These are phyloP conservation scores for Sordaria brevicollis DNA, from an alignment of 495 filamentous ascomycete species.

Conservation along the genomic window DNA sequence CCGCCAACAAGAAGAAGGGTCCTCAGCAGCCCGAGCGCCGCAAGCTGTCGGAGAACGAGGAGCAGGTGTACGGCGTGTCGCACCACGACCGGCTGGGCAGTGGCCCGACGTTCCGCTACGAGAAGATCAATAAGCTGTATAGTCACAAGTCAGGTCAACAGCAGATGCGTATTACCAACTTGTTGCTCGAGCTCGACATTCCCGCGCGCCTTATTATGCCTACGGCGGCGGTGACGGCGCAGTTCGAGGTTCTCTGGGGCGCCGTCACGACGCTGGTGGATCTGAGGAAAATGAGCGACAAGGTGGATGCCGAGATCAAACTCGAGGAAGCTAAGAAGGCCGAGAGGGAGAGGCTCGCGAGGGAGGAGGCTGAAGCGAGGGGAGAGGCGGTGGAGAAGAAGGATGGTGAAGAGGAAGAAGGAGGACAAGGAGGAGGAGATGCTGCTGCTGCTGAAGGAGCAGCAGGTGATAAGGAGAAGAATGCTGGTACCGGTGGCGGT, in stretches of 20 bases:
- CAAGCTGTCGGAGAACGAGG: conserved; percentile 63
- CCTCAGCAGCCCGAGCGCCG: conserved; percentile 43
- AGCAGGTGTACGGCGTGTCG: conserved; percentile 69
- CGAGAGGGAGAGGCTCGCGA: conserved; percentile 42
- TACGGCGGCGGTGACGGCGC: conserved; percentile 65
- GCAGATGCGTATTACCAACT: conserved; percentile 66
- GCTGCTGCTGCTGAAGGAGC: too few relatives aligned
- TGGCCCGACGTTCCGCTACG: conserved; percentile 66
- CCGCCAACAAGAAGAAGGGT: conserved; percentile 46
- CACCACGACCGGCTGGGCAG: conserved; percentile 77
- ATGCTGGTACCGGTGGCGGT: not conserved
- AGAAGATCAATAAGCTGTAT: conserved; percentile 71
- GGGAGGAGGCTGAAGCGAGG: conserved; percentile 10
- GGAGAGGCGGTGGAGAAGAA: conserved; percentile 3
- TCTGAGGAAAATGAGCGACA: conserved; percentile 71
- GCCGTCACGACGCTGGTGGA: conserved; percentile 71
- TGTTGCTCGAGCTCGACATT: conserved; percentile 70
- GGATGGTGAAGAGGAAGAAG: not conserved
- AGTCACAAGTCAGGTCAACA: conserved; percentile 76
- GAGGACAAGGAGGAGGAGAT: not conserved
- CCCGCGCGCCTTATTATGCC: conserved; percentile 74
- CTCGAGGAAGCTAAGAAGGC: conserved; percentile 55
- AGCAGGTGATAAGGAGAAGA: not conserved
- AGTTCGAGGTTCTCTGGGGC: conserved; percentile 70
- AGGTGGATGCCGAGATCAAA: conserved; percentile 73